A percentile compares a stretch with the other conserved stretches of the same genome.
Evolutionary conservation across 371 early-diverging fungal species (phyloP).

Genomic region (Quaeritorhiza haematococci): DNA sequence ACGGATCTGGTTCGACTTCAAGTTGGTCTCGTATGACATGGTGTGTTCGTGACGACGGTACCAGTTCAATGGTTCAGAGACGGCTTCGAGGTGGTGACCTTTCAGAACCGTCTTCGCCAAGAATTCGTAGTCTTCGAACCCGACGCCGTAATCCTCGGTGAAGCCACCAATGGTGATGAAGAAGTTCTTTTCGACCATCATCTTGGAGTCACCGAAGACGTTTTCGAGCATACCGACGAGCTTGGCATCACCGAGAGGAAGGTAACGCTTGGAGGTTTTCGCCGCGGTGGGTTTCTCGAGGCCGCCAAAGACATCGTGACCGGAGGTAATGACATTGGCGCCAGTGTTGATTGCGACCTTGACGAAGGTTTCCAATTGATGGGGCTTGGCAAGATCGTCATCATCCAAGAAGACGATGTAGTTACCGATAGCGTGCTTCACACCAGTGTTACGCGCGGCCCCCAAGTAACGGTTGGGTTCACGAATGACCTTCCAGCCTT

Average conservation of each 20-base stretch:
- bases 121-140: slow-evolving; percentile 38
- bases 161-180: slow-evolving; percentile 28
- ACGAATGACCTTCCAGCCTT: slow-evolving; percentile 33
- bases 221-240: slow-evolving; percentile 31
- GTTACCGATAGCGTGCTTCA: slow-evolving; percentile 24
- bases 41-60: slow-evolving; percentile 22
- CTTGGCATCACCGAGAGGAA: slow-evolving; percentile 25
- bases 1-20: slow-evolving; percentile 26
- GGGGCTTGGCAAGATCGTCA: slow-evolving; percentile 33
- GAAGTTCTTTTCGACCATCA: slow-evolving; percentile 21
- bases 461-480: slow-evolving; percentile 30
- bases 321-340: slow-evolving; percentile 31
- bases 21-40: slow-evolving; percentile 21
- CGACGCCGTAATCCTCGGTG: slow-evolving; percentile 30
- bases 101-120: slow-evolving; percentile 18
- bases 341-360: slow-evolving; percentile 29
- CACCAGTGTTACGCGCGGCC: slow-evolving; percentile 33
- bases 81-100: slow-evolving; percentile 16
- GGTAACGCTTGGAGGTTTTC: slow-evolving; percentile 10
- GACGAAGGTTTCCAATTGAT: slow-evolving; percentile 29
- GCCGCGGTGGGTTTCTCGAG: slow-evolving; percentile 9
- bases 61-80: slow-evolving; percentile 34
- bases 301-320: slow-evolving; percentile 30
- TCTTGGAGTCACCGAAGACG: slow-evolving; percentile 29
- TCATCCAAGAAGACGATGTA: slow-evolving; percentile 35